phyloP scores from a whole-genome alignment of 1,139 yeast species.

The Debaryomycetaceae sp. region DNA sequence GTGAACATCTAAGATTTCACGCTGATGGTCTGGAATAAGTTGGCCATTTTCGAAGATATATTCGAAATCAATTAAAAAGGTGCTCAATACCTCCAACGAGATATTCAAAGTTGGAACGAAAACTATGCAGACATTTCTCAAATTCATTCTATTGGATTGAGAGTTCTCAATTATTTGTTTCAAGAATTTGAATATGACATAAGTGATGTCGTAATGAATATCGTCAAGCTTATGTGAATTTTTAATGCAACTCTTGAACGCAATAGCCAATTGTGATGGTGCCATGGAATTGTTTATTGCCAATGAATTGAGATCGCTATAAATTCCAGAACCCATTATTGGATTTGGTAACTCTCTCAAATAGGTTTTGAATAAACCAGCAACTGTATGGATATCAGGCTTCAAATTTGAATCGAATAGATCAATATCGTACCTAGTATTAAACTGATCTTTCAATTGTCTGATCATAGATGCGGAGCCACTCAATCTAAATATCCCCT shows the following conservation, averaged over 20 bases:
- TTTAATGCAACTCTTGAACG: constrained; percentile 30
- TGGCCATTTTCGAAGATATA: constrained; percentile 57
- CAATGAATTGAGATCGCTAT: constrained; percentile 30
- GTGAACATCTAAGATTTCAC: constrained; percentile 41
- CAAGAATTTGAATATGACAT: constrained; percentile 64
- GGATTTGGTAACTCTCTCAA: constrained; percentile 67
- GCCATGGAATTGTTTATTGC: constrained; percentile 17
- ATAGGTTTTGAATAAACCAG: constrained; percentile 74
- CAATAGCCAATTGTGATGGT: constrained; percentile 24
- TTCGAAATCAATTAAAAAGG: constrained; percentile 61
- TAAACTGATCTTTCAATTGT: constrained; percentile 67
- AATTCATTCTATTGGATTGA: constrained; percentile 76
- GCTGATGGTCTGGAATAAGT: constrained; percentile 35
- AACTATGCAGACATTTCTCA: constrained; percentile 75
- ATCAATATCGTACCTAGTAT: constrained; percentile 64
- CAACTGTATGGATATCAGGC: constrained; percentile 71
- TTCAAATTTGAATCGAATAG: constrained; percentile 38
- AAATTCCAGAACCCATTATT: constrained; percentile 53
- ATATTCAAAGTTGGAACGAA: constrained; percentile 81
- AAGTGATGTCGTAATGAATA: constrained; percentile 59
- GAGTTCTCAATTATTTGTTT: constrained; percentile 60
- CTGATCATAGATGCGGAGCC: constrained; percentile 84
- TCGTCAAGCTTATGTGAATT: constrained; percentile 22
- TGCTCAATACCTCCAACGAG: constrained; percentile 60
- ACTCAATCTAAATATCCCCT: constrained; percentile 86